A percentile compares a stretch with the other conserved stretches of the same genome.
phyloP scores from a whole-genome alignment of 2,329 filamentous ascomycete species.

The Sporothrix pseudoabietina region DNA sequence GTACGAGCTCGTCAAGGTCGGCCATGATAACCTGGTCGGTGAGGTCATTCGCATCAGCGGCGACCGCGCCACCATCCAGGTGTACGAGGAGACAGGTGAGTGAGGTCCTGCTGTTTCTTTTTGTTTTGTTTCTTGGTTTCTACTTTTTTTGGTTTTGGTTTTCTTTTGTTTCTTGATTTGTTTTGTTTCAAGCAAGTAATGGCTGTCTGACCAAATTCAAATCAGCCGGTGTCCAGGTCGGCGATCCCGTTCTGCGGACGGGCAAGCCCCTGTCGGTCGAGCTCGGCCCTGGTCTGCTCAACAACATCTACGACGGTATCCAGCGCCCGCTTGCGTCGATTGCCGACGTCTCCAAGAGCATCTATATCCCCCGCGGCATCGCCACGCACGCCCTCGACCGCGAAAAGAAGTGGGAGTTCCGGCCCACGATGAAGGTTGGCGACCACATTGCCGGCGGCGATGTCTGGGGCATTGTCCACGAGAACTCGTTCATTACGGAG shows the following conservation, averaged over 20 bases:
- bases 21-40: conserved; percentile 87
- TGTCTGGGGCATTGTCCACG: conserved; percentile 90
- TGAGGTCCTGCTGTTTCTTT: not conserved
- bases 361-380: conserved; percentile 97
- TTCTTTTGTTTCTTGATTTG: too few relatives aligned
- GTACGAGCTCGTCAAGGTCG: conserved; percentile 97
- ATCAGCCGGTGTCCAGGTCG: conserved; percentile 87
- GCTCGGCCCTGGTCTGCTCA: conserved; percentile 93
- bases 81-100: conserved; percentile 97
- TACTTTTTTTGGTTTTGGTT: too few relatives aligned
- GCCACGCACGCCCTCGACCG: conserved; percentile 84
- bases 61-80: conserved; percentile 96
- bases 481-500: conserved; percentile 91
- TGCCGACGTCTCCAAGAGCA: conserved; percentile 73
- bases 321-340: conserved; percentile 92
- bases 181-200: not conserved
- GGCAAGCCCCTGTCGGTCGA: conserved; percentile 97
- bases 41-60: conserved; percentile 97
- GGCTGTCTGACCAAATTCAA: not conserved
- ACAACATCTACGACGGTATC: conserved; percentile 99
- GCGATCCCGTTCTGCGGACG: conserved; percentile 86
- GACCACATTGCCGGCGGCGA: conserved; percentile 97
- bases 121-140: too few relatives aligned
- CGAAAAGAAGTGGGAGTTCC: conserved; percentile 95
- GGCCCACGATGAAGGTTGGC: conserved; percentile 85